Conservation (phyloP, 495 filamentous ascomycete species). For the Aspergillus coremiiformis region DNA sequence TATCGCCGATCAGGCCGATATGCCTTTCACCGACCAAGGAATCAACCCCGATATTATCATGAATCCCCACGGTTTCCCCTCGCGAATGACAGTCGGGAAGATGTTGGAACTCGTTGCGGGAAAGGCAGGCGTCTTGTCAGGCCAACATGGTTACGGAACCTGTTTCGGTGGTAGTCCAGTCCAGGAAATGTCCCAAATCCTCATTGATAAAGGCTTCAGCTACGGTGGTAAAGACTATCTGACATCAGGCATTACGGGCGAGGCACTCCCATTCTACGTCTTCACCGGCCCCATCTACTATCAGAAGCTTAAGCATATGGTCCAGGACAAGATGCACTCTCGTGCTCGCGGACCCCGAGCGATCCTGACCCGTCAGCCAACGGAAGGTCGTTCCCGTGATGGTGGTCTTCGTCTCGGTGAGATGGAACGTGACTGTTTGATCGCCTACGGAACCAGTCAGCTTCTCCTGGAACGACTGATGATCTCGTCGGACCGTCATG, state of each 20-base stretch:
- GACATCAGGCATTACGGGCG: constrained; percentile 90
- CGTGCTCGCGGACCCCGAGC: constrained; percentile 83
- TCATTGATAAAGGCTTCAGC: constrained; percentile 83
- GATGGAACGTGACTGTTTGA: constrained; percentile 97
- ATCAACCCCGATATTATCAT: constrained; percentile 97
- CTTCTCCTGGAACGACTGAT: constrained; percentile 90
- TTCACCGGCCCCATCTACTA: constrained; percentile 99
- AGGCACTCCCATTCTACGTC: constrained; percentile 88
- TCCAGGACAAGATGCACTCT: constrained; percentile 99
- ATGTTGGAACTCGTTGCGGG: constrained; percentile 92
- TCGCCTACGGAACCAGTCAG: constrained; percentile 90
- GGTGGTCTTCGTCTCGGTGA: constrained; percentile 92
- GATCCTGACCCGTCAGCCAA: constrained; percentile 90
- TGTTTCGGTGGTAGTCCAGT: constrained; percentile 92
- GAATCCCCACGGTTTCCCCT: constrained; percentile 99
- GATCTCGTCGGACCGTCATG: constrained; percentile 81
- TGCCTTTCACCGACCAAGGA: constrained; percentile 90
- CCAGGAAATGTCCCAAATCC: constrained; percentile 75
- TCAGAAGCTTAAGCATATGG: constrained; percentile 99
- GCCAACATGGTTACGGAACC: constrained; percentile 81
- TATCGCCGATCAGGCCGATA: constrained; percentile 89
- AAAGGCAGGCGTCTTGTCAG: constrained; percentile 82
- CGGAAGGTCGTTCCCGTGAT: constrained; percentile 86
- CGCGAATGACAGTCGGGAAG: constrained; percentile 98
- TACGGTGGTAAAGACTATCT: constrained; percentile 97